Evolutionary conservation across 2,329 filamentous ascomycete genomes (phyloP).

Genomic region (Chlorencoelia australis): DNA sequence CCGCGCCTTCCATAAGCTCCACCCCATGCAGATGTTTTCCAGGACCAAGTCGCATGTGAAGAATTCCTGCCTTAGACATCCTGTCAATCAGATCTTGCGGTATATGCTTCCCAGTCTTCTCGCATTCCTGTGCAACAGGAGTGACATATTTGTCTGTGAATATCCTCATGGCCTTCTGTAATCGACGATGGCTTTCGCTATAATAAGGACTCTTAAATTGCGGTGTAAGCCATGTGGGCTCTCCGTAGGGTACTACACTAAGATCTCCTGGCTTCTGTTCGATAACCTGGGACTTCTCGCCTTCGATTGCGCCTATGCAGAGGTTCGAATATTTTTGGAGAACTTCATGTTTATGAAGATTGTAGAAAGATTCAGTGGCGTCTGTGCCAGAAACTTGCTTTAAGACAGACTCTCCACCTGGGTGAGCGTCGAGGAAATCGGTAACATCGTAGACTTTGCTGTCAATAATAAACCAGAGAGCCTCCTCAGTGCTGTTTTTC

Average conservation of each 20-base stretch:
- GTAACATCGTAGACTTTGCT: slow-evolving; percentile 78
- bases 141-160: slow-evolving; percentile 64
- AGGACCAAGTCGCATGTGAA: slow-evolving; percentile 76
- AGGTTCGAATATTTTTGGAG: slow-evolving; percentile 68
- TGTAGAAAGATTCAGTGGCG: slow-evolving; percentile 78
- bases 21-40: slow-evolving; percentile 72
- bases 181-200: slow-evolving; percentile 58
- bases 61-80: slow-evolving; percentile 63
- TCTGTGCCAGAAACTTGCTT: slow-evolving; percentile 73
- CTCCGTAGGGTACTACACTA: slow-evolving; percentile 70
- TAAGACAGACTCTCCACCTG: slow-evolving; percentile 67
- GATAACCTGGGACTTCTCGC: slow-evolving; percentile 66
- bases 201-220: slow-evolving; percentile 74
- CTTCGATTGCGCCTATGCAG: slow-evolving; percentile 64
- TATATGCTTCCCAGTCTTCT: slow-evolving; percentile 64
- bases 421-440: slow-evolving; percentile 78
- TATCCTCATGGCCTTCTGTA: slow-evolving; percentile 60
- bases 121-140: slow-evolving; percentile 67
- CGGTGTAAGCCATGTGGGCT: slow-evolving; percentile 72
- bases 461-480: slow-evolving; percentile 72
- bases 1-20: slow-evolving; percentile 54
- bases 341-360: slow-evolving; percentile 86
- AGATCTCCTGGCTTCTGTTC: slow-evolving; percentile 61
- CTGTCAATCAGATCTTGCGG: slow-evolving; percentile 62
- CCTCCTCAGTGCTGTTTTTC: slow-evolving; percentile 62